These are phyloP conservation scores for Kalmusia sp. DNA, from an alignment of 2,329 filamentous ascomycete genomes.

Conservation along the genomic window DNA sequence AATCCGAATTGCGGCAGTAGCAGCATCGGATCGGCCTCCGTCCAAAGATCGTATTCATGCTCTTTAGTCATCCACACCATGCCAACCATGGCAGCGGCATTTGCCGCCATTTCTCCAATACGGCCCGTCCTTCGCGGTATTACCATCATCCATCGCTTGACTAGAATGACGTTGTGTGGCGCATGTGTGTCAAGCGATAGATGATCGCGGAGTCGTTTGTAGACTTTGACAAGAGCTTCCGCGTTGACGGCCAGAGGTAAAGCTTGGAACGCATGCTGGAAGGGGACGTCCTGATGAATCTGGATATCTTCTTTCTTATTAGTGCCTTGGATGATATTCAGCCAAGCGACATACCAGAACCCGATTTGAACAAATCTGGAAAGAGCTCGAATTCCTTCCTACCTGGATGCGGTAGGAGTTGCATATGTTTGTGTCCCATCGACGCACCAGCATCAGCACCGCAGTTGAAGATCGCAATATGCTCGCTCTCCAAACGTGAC, in stretches of 20 bases:
- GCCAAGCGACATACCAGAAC: background rate
- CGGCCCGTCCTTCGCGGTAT: slow-evolving; percentile 1
- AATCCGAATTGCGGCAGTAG: slow-evolving; percentile 6
- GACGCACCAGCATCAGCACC: slow-evolving; percentile 7
- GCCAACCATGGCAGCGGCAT: slow-evolving; percentile 9
- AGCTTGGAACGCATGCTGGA: slow-evolving; percentile 6
- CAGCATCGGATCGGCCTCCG: slow-evolving; percentile 1
- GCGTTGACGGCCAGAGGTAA: background rate
- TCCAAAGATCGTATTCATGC: slow-evolving; percentile 7
- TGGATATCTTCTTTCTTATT: background rate
- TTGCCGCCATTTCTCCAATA: slow-evolving; percentile 6
- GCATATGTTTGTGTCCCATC: slow-evolving; percentile 11
- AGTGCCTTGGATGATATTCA: background rate
- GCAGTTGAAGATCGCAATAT: slow-evolving; percentile 12
- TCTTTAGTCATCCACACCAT: slow-evolving; percentile 10
- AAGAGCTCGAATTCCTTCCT: slow-evolving; percentile 1
- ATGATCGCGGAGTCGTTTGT: background rate
- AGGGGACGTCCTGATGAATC: background rate
- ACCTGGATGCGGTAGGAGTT: slow-evolving; percentile 5
- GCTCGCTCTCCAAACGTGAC: background rate
- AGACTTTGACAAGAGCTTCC: background rate
- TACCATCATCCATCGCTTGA: slow-evolving; percentile 7
- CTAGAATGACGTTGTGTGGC: slow-evolving; percentile 7
- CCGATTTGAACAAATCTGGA: background rate
- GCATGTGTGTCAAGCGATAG: background rate